phyloP scores from a whole-genome alignment of 116 monocot species.

The Trichopus zeylanicus region DNA sequence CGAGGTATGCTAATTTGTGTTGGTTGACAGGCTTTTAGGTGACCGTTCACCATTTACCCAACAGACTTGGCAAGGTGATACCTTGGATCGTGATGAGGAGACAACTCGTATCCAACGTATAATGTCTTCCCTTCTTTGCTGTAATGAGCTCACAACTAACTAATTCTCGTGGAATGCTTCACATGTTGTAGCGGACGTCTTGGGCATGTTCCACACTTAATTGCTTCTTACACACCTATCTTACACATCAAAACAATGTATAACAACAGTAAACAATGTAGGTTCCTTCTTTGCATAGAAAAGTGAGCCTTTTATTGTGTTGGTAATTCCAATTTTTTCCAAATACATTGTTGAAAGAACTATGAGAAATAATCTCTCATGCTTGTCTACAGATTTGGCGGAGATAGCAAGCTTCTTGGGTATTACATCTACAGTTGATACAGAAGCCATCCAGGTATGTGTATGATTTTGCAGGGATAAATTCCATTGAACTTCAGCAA shows the following conservation, averaged over 20 bases:
- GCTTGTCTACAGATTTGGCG: constrained; percentile 87
- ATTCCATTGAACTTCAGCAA: not conserved
- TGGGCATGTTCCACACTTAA: no score
- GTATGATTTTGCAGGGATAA: not conserved
- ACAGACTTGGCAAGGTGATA: constrained; percentile 84
- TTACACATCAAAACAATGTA: no score
- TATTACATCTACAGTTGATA: constrained; percentile 73
- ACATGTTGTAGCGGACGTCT: no score
- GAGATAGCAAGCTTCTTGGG: constrained; percentile 94
- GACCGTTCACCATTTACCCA: constrained; percentile 88
- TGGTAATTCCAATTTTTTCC: no score
- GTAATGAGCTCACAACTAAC: not conserved
- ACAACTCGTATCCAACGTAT: constrained; percentile 84
- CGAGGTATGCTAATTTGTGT: no score
- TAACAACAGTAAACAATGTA: no score
- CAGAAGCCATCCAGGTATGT: constrained; percentile 89
- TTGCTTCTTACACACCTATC: no score
- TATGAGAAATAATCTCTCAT: no score
- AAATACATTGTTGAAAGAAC: no score
- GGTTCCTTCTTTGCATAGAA: no score
- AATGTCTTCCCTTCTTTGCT: not conserved
- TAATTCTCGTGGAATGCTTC: no score
- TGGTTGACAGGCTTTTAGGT: constrained; percentile 62
- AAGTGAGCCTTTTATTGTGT: no score
- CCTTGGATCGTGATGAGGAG: constrained; percentile 90